Conservation (phyloP, 106 monocot genomes). For the Iris macrosiphon region DNA sequence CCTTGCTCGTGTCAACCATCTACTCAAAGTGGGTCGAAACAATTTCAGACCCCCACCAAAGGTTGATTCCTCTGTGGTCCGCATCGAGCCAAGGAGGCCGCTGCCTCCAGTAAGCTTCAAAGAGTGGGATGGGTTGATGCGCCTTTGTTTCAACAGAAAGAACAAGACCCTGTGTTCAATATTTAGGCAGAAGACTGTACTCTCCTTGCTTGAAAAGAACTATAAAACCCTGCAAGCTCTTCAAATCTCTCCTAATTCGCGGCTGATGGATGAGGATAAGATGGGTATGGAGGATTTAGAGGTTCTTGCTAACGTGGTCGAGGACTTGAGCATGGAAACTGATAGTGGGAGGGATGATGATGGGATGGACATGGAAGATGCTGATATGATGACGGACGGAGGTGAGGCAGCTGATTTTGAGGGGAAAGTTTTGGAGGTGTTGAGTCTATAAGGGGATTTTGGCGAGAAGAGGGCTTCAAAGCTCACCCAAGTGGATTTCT, state of each 20-base stretch:
- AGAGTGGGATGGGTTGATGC: slow-evolving; percentile 93
- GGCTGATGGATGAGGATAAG: slow-evolving; percentile 39
- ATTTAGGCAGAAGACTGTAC: slow-evolving; percentile 66
- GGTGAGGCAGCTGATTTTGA: slow-evolving; percentile 43
- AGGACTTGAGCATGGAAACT: slow-evolving; percentile 45
- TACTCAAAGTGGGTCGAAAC: slow-evolving; percentile 83
- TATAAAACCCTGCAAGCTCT: slow-evolving; percentile 75
- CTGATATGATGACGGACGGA: slow-evolving; percentile 17
- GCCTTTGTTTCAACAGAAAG: slow-evolving; percentile 81
- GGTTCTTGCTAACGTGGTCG: slow-evolving; percentile 53
- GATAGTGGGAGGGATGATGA: slow-evolving; percentile 38
- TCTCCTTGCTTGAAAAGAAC: slow-evolving; percentile 80
- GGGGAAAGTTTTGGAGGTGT: slow-evolving; percentile 60
- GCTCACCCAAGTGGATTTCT: slow-evolving; percentile 79
- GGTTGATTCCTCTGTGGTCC: slow-evolving; percentile 93
- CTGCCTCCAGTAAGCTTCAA: slow-evolving; percentile 81
- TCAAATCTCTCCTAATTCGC: slow-evolving; percentile 20
- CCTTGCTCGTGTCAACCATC: slow-evolving; percentile 71
- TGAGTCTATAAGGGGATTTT: slow-evolving; percentile 77
- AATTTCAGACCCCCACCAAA: slow-evolving; percentile 96
- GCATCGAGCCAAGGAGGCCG: slow-evolving; percentile 78
- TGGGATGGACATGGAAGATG: slow-evolving; percentile 54
- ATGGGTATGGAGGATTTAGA: slow-evolving; percentile 27
- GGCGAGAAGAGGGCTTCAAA: slow-evolving; percentile 77
- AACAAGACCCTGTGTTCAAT: slow-evolving; percentile 87